Evolutionary conservation across 495 filamentous ascomycete genomes (phyloP).

Genomic region (Neurospora sp.): DNA sequence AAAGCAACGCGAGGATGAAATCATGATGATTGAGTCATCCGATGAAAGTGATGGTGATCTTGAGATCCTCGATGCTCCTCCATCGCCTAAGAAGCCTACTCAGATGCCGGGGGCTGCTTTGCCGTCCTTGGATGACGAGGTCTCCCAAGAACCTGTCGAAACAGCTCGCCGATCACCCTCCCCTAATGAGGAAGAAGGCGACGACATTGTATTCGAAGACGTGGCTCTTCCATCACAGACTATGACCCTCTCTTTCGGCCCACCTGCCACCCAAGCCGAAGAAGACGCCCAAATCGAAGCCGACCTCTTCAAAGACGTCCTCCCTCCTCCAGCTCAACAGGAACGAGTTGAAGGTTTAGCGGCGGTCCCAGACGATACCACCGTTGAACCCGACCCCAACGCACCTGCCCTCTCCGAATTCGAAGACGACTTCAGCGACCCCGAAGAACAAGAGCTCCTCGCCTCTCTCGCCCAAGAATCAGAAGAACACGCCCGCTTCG

Average conservation of each 20-base stretch:
- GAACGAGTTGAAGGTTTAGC: constrained; percentile 1
- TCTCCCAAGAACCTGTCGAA: background rate
- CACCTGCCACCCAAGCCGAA: constrained; percentile 1
- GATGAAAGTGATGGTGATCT: constrained; percentile 41
- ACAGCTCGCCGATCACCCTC: constrained; percentile 1
- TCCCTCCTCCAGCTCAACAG: background rate
- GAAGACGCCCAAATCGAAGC: constrained; percentile 20
- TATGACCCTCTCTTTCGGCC: background rate
- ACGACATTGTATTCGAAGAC: constrained; percentile 30
- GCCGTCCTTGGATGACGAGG: constrained; percentile 7
- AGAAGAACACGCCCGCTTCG: constrained; percentile 87
- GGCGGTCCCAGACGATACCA: constrained; percentile 16
- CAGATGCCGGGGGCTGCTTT: constrained; percentile 10
- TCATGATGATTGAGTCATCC: constrained; percentile 38
- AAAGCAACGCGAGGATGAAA: constrained; percentile 18
- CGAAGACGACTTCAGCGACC: constrained; percentile 56
- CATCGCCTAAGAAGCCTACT: constrained; percentile 6
- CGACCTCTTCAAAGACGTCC: constrained; percentile 10
- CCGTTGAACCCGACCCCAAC: constrained; percentile 17
- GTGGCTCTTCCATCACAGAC: constrained; percentile 14
- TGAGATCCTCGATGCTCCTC: constrained; percentile 44
- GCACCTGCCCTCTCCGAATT: constrained; percentile 24
- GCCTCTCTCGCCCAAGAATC: constrained; percentile 76
- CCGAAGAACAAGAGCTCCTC: constrained; percentile 84
- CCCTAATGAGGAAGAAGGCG: constrained; percentile 17